Evolutionary conservation across 2,329 filamentous ascomycete species (phyloP).

Genomic region (Piedraia hortae): DNA sequence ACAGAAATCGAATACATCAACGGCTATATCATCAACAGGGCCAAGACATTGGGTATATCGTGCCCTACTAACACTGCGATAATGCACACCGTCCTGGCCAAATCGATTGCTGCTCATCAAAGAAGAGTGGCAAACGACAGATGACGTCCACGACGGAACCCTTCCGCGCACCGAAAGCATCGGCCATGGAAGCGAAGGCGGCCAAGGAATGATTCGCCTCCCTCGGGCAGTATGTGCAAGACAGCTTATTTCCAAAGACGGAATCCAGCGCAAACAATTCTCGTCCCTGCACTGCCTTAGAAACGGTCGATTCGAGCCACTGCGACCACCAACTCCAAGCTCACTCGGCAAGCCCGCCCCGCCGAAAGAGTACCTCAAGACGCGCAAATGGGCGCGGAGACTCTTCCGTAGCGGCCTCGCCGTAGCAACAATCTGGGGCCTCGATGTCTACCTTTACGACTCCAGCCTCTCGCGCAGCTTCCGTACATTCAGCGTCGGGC

Average conservation of each 20-base stretch:
- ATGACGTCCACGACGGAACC: no score
- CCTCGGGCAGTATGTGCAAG: no score
- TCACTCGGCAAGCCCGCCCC: conserved; percentile 45
- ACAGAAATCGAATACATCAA: conserved; percentile 71
- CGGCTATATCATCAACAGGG: conserved; percentile 57
- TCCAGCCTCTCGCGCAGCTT: conserved; percentile 50
- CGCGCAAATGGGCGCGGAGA: conserved; percentile 51
- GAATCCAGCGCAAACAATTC: no score
- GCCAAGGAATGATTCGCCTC: no score
- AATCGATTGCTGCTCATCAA: conserved; percentile 22
- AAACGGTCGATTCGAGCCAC: conserved; percentile 20
- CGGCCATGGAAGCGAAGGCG: no score
- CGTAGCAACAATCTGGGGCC: conserved; percentile 33
- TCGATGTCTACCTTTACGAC: conserved; percentile 53
- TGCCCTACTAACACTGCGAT: conserved; percentile 48
- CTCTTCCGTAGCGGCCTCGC: conserved; percentile 33
- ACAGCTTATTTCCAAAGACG: no score
- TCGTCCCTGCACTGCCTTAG: no score
- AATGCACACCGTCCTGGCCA: conserved; percentile 44
- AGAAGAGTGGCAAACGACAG: no score
- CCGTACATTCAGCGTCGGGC: conserved; percentile 53
- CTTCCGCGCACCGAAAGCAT: no score
- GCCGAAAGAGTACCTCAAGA: conserved; percentile 42
- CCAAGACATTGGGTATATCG: conserved; percentile 42
- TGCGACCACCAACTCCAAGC: conserved; percentile 43